phyloP scores from a whole-genome alignment of 2,329 filamentous ascomycete genomes.

The Diplodia corticola region DNA sequence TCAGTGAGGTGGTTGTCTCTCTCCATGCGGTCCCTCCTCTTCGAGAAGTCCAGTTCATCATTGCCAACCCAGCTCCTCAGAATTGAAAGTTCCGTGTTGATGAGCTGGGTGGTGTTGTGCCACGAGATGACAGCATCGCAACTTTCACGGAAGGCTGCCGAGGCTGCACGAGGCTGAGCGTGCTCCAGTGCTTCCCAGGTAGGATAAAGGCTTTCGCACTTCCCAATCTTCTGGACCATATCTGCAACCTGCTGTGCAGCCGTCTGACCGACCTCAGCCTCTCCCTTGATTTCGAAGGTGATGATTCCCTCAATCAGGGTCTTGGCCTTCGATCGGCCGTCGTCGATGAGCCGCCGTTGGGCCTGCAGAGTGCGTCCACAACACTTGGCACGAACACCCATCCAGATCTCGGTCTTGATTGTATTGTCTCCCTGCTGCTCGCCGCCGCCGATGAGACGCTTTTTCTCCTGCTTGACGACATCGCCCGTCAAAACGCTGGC shows the following conservation, averaged over 20 bases:
- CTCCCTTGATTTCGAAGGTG: constrained; percentile 90
- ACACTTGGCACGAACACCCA: constrained; percentile 79
- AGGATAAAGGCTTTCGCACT: constrained; percentile 81
- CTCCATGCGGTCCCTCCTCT: constrained; percentile 68
- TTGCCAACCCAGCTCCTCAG: constrained; percentile 97
- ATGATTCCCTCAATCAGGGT: constrained; percentile 82
- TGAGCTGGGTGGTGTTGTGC: constrained; percentile 95
- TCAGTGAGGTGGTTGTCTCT: constrained; percentile 75
- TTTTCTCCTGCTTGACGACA: constrained; percentile 97
- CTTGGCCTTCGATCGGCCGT: constrained; percentile 72
- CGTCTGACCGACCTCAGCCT: constrained; percentile 85
- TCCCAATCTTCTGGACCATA: constrained; percentile 86
- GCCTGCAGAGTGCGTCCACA: constrained; percentile 82
- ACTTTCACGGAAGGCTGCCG: constrained; percentile 74
- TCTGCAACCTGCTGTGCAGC: constrained; percentile 86
- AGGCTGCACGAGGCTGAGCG: constrained; percentile 75
- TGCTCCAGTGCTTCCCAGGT: constrained; percentile 72
- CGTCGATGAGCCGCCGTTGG: constrained; percentile 85
- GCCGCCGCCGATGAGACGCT: constrained; percentile 79
- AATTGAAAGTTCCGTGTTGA: constrained; percentile 90
- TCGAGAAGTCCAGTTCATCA: constrained; percentile 86
- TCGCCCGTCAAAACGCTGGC: constrained; percentile 94
- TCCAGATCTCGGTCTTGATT: constrained; percentile 74
- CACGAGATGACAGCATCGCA: constrained; percentile 89
- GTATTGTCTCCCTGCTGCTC: constrained; percentile 72